A percentile compares a stretch with the other conserved stretches of the same genome.
These are phyloP conservation scores for Acanthamoeba lenticulata DNA, from an alignment of 208 protist genomes.

Conservation along the genomic window DNA sequence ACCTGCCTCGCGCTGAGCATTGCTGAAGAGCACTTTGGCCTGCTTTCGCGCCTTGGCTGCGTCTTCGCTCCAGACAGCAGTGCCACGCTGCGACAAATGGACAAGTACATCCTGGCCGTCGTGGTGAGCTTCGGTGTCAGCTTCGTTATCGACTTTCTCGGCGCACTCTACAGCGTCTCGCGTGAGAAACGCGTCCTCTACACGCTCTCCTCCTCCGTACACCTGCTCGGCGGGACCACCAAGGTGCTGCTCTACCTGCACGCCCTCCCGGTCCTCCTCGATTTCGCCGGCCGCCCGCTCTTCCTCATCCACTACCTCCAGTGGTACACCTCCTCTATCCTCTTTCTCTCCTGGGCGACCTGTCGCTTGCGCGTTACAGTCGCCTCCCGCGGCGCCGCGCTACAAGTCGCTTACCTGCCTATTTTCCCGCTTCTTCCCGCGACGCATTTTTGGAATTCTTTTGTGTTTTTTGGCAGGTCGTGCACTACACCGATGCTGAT, in stretches of 20 bases:
- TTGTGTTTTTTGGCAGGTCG: neutral
- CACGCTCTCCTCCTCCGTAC: neutral
- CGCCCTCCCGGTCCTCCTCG: neutral
- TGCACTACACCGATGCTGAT: neutral
- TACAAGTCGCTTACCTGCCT: neutral
- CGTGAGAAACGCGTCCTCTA: neutral
- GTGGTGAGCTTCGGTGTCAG: neutral
- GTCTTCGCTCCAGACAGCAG: neutral
- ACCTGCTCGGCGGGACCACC: neutral
- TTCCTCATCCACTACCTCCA: slow-evolving; percentile 4
- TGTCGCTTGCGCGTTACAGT: neutral
- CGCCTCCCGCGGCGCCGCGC: neutral
- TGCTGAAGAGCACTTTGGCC: neutral
- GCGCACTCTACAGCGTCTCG: neutral
- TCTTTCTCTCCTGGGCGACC: neutral
- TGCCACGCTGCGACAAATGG: neutral
- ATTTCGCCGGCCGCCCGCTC: neutral
- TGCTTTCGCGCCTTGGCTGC: neutral
- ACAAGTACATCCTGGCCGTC: neutral
- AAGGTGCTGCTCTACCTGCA: neutral
- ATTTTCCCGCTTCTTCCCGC: neutral
- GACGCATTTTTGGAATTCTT: too few relatives aligned
- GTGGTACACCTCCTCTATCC: neutral
- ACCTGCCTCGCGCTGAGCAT: neutral
- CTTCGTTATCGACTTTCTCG: neutral